Conservation (phyloP, 2,329 filamentous ascomycete genomes). For the Dactylellina sp. region DNA sequence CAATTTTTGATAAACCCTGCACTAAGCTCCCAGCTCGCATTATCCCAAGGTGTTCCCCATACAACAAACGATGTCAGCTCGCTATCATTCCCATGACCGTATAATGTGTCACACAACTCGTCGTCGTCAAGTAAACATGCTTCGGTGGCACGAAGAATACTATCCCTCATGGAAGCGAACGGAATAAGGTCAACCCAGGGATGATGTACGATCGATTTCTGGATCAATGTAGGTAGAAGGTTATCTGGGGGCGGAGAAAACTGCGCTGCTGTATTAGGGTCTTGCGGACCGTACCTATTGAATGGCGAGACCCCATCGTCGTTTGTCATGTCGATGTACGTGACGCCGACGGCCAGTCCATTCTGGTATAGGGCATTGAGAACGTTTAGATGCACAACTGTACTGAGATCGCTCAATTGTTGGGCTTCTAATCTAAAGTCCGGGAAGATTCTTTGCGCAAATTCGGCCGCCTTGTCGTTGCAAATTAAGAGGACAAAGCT, state of each 20-base stretch:
- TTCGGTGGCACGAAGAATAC: neutral
- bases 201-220: conserved; percentile 18
- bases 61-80: conserved; percentile 10
- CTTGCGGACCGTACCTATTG: conserved; percentile 9
- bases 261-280: neutral
- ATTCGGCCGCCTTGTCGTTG: conserved; percentile 12
- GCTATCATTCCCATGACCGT: neutral
- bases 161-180: conserved; percentile 4
- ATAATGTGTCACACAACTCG: conserved; percentile 7
- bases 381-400: conserved; percentile 9
- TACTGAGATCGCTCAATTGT: conserved; percentile 9
- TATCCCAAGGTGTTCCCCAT: conserved; percentile 15
- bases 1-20: conserved; percentile 2
- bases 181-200: conserved; percentile 20
- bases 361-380: conserved; percentile 14
- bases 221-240: conserved; percentile 12
- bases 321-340: conserved; percentile 1
- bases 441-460: conserved; percentile 5
- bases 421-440: neutral
- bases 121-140: neutral
- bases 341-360: conserved; percentile 2
- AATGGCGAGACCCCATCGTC: conserved; percentile 8
- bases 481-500: neutral
- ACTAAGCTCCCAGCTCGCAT: conserved; percentile 8
- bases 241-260: neutral